Conservation (phyloP, 257 asterid genomes). For the Avicennia marina region DNA sequence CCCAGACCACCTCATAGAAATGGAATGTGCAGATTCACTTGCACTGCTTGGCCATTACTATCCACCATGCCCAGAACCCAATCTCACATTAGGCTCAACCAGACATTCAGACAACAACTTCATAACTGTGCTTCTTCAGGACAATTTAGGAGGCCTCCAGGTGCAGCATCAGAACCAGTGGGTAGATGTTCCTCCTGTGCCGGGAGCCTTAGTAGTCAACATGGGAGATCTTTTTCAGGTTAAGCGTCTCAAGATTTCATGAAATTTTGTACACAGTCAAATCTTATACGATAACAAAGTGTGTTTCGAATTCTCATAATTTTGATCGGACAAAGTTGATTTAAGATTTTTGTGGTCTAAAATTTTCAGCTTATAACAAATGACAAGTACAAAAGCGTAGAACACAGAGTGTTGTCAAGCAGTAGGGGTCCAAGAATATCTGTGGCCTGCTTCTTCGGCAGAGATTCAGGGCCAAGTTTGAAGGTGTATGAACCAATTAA, state of each 20-base stretch:
- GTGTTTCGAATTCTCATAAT: no score
- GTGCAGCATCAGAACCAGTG: constrained; percentile 9
- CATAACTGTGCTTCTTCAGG: constrained; percentile 20
- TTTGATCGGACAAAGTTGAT: no score
- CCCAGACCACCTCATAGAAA: constrained; percentile 13
- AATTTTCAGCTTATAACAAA: constrained; percentile 12
- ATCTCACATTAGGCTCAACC: constrained; percentile 16
- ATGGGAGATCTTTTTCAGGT: constrained; percentile 20
- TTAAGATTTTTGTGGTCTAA: not conserved
- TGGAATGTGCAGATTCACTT: constrained; percentile 9
- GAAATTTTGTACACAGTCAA: not conserved
- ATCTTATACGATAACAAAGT: no score
- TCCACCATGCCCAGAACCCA: constrained; percentile 22
- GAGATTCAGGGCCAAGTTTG: constrained; percentile 7
- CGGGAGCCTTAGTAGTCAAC: constrained; percentile 18
- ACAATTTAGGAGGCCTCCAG: constrained; percentile 17
- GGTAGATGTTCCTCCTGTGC: constrained; percentile 18
- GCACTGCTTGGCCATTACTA: constrained; percentile 15
- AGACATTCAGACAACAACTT: constrained; percentile 18
- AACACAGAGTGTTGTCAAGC: constrained; percentile 23
- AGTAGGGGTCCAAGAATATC: constrained; percentile 43
- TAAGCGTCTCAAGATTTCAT: not conserved
- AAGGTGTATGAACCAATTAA: constrained; percentile 30
- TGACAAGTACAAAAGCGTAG: constrained; percentile 20
- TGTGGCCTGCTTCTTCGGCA: constrained; percentile 44